Evolutionary conservation across 306 rosid genomes (phyloP), one percentile per base, ranked within the genome.

Genomic region (Phaseolus lunatus): DNA sequence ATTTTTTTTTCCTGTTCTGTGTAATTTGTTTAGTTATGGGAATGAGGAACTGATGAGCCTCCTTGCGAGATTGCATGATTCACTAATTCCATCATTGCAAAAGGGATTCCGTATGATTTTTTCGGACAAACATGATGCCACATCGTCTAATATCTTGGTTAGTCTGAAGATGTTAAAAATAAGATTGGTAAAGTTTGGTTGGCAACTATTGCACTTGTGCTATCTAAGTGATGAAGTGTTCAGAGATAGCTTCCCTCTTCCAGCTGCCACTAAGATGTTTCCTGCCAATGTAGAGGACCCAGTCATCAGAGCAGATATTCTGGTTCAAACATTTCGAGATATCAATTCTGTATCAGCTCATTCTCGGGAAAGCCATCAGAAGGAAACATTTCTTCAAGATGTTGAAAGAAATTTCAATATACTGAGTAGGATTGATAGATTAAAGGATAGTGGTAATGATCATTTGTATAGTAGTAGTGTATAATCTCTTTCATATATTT

Each of bases 261-360:
- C 89, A 10, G 84, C 87, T 81, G 89, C 89, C 56, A 86, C 88
- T 10, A 90, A 91, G 82, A 92, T 96, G 97, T 91, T 96, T 72
- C 99, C 99, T 53, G 97, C 96, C 75, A 89, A 86, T 76, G 86
- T 96, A 18, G 99, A 96, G 87, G 99, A 96, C 79, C 93, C 96
- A 45, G 80, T 72, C 82, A 88, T 96, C 73, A 88, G 98, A 72
- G 93, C 90, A 35, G 99, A 96, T 86, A 88, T 96, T 48, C 82
- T 96, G 84, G 89, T 91, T 83, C 94, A 91, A 83, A 89, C 91
- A 50, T 84, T 96, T 70, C 88, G 94, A 87, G 96, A 93, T 84
- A 88, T 96, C 75, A 87, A 89, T 83, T 92, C 90, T 44, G 84
- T 85, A 62, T 85, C 98, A 52, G 76, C 80, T 48, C 52, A 76